phyloP scores from a whole-genome alignment of 2,329 filamentous ascomycete species.

The Trichoderma sp. region DNA sequence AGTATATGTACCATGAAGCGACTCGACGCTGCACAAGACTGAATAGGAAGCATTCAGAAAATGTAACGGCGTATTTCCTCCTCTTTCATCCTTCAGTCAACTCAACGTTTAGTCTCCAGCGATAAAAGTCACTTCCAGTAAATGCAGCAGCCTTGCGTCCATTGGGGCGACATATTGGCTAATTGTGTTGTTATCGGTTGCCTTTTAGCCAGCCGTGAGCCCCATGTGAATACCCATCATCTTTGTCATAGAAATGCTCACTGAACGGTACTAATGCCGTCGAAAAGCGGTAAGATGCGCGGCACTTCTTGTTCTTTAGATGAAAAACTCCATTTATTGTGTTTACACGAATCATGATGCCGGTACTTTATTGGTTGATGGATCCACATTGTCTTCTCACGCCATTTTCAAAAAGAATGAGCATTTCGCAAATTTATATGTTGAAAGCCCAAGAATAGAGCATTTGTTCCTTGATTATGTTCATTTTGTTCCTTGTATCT shows the following conservation, averaged over 20 bases:
- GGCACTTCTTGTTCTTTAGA: not conserved
- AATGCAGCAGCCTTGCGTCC: not conserved
- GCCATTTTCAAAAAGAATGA: conserved; percentile 18
- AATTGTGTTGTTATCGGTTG: not conserved
- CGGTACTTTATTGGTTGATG: not conserved
- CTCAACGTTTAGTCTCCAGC: not conserved
- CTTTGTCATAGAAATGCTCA: not conserved
- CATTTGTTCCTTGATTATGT: not conserved
- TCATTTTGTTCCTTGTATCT: not conserved
- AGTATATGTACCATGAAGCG: not conserved
- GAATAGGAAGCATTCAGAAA: not conserved
- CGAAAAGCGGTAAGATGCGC: not conserved
- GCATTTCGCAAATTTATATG: not conserved
- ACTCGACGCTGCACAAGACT: not conserved
- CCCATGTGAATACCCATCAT: not conserved
- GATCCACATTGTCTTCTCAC: conserved; percentile 3
- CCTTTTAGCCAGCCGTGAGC: not conserved
- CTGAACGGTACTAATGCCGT: not conserved
- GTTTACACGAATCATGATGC: not conserved
- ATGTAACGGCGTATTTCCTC: not conserved
- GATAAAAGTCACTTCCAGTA: not conserved
- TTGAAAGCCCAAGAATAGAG: not conserved
- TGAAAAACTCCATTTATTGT: not conserved
- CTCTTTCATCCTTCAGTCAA: not conserved
- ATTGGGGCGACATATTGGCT: not conserved